These are phyloP conservation scores for Xeromyces bisporus DNA, from an alignment of 495 filamentous ascomycete species.

Conservation along the genomic window DNA sequence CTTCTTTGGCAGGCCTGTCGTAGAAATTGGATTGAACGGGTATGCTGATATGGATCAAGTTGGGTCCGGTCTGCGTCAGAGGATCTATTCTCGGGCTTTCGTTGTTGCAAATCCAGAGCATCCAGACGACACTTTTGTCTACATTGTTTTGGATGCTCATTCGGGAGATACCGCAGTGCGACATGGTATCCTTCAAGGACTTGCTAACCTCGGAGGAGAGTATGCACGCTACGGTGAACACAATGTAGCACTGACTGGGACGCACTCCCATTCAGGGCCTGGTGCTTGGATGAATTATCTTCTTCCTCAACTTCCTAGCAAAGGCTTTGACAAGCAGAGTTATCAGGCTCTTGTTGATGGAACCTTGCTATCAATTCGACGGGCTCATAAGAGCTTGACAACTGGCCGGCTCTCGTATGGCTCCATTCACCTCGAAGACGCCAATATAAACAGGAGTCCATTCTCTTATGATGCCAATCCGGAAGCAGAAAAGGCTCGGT, in stretches of 20 bases:
- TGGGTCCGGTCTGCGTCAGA: constrained; percentile 74
- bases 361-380: constrained; percentile 58
- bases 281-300: constrained; percentile 95
- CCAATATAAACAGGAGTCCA: constrained; percentile 80
- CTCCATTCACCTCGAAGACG: constrained; percentile 54
- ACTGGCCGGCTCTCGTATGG: constrained; percentile 59
- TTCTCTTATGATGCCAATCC: constrained; percentile 89
- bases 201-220: constrained; percentile 45
- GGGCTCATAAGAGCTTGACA: constrained; percentile 60
- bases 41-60: constrained; percentile 81
- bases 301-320: constrained; percentile 80
- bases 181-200: constrained; percentile 63
- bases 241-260: constrained; percentile 84
- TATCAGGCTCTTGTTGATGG: constrained; percentile 86
- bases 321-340: constrained; percentile 76
- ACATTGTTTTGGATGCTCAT: constrained; percentile 75
- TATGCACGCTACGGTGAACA: constrained; percentile 62
- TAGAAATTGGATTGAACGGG: constrained; percentile 81
- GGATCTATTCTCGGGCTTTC: constrained; percentile 81
- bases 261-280: constrained; percentile 85
- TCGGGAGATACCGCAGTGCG: constrained; percentile 83
- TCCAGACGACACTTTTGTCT: constrained; percentile 61
- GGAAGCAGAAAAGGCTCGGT: constrained; percentile 53
- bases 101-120: constrained; percentile 57
- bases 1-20: constrained; percentile 46